Evolutionary conservation across 768 basidiomycete genomes (phyloP).

Genomic region (Imleria badia): DNA sequence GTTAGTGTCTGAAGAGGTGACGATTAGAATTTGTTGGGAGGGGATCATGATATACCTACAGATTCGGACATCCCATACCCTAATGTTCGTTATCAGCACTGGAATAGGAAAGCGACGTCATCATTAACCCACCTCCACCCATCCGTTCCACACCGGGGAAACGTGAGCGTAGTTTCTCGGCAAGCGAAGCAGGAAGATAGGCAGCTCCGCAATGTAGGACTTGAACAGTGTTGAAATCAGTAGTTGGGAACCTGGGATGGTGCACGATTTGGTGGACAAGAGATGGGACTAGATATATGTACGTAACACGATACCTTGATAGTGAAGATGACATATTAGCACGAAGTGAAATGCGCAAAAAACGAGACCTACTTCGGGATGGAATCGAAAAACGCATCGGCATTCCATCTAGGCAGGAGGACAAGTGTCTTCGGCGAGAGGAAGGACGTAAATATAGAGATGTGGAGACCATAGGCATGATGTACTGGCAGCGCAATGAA

Average conservation of each 20-base stretch:
- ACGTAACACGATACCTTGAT: slow-evolving; percentile 53
- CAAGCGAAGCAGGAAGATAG: slow-evolving; percentile 60
- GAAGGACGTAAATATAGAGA: slow-evolving; percentile 48
- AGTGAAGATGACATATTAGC: not conserved
- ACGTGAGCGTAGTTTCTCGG: slow-evolving; percentile 38
- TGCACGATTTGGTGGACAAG: slow-evolving; percentile 64
- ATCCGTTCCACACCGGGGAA: slow-evolving; percentile 36
- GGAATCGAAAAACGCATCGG: slow-evolving; percentile 45
- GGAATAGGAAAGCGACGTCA: not conserved
- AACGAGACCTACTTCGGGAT: slow-evolving; percentile 54
- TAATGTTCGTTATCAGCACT: slow-evolving; percentile 22
- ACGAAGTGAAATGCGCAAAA: not conserved
- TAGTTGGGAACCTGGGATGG: slow-evolving; percentile 42
- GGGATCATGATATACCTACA: slow-evolving; percentile 38
- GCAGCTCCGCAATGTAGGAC: slow-evolving; percentile 57
- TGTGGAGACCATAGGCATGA: slow-evolving; percentile 64
- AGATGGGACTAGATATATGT: slow-evolving; percentile 57
- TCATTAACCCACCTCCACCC: slow-evolving; percentile 43
- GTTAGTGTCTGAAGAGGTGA: slow-evolving; percentile 50
- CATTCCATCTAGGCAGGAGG: slow-evolving; percentile 62
- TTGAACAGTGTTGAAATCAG: slow-evolving; percentile 54
- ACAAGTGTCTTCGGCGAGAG: slow-evolving; percentile 47
- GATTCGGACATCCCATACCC: slow-evolving; percentile 75
- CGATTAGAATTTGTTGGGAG: not conserved
- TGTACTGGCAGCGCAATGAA: slow-evolving; percentile 68